These are phyloP conservation scores for Porodaedalea pini DNA, from an alignment of 1,284 basidiomycete genomes.

Conservation along the genomic window DNA sequence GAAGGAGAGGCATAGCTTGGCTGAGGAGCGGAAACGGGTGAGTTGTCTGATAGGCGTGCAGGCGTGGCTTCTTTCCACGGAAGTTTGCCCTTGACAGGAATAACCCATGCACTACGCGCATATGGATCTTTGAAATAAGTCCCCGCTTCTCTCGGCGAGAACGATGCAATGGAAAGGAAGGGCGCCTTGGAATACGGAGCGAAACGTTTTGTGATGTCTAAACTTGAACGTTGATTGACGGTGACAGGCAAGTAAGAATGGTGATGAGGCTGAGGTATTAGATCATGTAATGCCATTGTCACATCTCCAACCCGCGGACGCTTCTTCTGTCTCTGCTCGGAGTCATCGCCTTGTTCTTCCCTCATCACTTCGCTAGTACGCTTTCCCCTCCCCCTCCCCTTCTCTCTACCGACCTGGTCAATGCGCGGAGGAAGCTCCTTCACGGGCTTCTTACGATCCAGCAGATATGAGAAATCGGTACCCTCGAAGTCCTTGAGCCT, in stretches of 20 bases:
- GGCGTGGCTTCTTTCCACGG: slow-evolving; percentile 49
- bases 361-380: slow-evolving; percentile 27
- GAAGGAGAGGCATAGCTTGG: slow-evolving; percentile 5
- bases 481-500: slow-evolving; percentile 42
- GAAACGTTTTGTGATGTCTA: slow-evolving; percentile 12
- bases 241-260: slow-evolving; percentile 24
- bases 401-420: slow-evolving; percentile 14
- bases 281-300: slow-evolving; percentile 28
- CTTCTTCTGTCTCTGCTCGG: slow-evolving; percentile 21
- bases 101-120: slow-evolving; percentile 54
- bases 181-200: slow-evolving; percentile 21
- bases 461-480: slow-evolving; percentile 28
- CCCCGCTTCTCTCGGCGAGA: slow-evolving; percentile 32
- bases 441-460: not conserved
- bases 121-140: slow-evolving; percentile 32
- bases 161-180: slow-evolving; percentile 42
- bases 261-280: slow-evolving; percentile 31
- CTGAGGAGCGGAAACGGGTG: slow-evolving; percentile 14
- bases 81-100: slow-evolving; percentile 54
- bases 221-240: not conserved
- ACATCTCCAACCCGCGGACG: slow-evolving; percentile 29
- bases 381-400: slow-evolving; percentile 20
- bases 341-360: slow-evolving; percentile 23
- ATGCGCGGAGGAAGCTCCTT: slow-evolving; percentile 16
- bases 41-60: slow-evolving; percentile 38